These are phyloP conservation scores for Fusarium incarnatum DNA, from an alignment of 2,329 filamentous ascomycete genomes.

Conservation along the genomic window DNA sequence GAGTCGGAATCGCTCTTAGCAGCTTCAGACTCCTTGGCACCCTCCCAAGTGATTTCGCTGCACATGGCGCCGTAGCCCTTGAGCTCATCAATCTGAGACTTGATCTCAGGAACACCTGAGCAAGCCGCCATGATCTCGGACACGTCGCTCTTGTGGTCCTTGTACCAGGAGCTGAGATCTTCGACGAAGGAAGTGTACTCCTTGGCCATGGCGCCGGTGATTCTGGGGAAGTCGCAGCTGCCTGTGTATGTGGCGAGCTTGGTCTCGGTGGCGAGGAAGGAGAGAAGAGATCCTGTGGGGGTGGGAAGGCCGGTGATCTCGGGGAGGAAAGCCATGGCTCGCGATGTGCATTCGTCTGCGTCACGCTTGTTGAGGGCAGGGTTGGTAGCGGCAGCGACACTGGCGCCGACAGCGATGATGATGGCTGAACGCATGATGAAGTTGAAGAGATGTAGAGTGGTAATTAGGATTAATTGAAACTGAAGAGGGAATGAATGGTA, in stretches of 20 bases:
- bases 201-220: slow-evolving; percentile 45
- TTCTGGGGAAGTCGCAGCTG: slow-evolving; percentile 41
- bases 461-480: background rate
- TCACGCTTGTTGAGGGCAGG: slow-evolving; percentile 36
- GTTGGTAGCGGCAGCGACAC: slow-evolving; percentile 17
- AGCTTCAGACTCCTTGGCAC: slow-evolving; percentile 18
- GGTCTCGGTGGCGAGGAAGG: slow-evolving; percentile 41
- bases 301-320: slow-evolving; percentile 41
- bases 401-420: slow-evolving; percentile 24
- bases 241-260: slow-evolving; percentile 34
- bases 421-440: slow-evolving; percentile 25
- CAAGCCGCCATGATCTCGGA: slow-evolving; percentile 43
- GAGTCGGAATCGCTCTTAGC: slow-evolving; percentile 3
- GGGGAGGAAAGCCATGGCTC: slow-evolving; percentile 36
- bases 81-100: slow-evolving; percentile 4
- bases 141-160: slow-evolving; percentile 28
- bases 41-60: slow-evolving; percentile 19
- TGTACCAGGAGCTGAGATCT: slow-evolving; percentile 42
- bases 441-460: background rate
- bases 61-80: slow-evolving; percentile 14
- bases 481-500: too few relatives aligned
- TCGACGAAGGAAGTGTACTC: slow-evolving; percentile 45
- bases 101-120: slow-evolving; percentile 46
- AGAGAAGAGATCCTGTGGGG: slow-evolving; percentile 23
- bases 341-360: slow-evolving; percentile 33